phyloP scores from a whole-genome alignment of 2,329 filamentous ascomycete species.

The Helotiales sp. region DNA sequence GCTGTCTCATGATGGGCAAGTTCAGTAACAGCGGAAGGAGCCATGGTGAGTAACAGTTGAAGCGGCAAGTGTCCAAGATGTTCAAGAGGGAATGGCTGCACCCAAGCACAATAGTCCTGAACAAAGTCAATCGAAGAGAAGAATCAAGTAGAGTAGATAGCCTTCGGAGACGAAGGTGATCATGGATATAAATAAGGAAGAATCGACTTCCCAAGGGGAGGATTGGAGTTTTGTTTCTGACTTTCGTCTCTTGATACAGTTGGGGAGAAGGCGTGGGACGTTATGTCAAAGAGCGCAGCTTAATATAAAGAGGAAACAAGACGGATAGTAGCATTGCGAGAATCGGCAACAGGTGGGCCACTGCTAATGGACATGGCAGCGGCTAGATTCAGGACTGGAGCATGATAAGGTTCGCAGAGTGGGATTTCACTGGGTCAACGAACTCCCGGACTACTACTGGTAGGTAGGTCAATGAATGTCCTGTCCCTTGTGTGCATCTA shows the following conservation, averaged over 20 bases:
- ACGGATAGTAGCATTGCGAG: conserved; percentile 22
- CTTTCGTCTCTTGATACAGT: conserved; percentile 11
- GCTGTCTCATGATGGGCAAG: conserved; percentile 9
- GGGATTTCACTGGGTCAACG: neutral
- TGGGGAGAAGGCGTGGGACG: conserved; percentile 10
- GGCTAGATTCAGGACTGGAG: conserved; percentile 14
- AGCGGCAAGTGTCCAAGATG: conserved; percentile 1
- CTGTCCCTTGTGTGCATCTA: conserved; percentile 2
- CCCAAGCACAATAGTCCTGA: neutral
- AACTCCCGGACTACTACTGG: neutral
- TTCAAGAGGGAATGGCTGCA: neutral
- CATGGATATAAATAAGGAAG: conserved; percentile 21
- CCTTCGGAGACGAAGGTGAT: conserved; percentile 26
- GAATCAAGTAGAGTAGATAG: conserved; percentile 30
- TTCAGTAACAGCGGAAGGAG: conserved; percentile 31
- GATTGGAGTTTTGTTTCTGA: neutral
- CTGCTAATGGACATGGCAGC: neutral
- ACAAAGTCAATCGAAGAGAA: conserved; percentile 24
- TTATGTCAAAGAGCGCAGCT: neutral
- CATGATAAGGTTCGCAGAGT: conserved; percentile 13
- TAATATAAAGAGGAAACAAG: conserved; percentile 20
- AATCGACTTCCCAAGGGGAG: neutral
- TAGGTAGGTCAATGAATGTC: neutral
- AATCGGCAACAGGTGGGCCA: conserved; percentile 3
- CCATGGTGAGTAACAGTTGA: conserved; percentile 21